Evolutionary conservation across 2,329 filamentous ascomycete species (phyloP), one percentile per base, ranked within the genome.

Genomic region (Neofusicoccum umdonicola): DNA sequence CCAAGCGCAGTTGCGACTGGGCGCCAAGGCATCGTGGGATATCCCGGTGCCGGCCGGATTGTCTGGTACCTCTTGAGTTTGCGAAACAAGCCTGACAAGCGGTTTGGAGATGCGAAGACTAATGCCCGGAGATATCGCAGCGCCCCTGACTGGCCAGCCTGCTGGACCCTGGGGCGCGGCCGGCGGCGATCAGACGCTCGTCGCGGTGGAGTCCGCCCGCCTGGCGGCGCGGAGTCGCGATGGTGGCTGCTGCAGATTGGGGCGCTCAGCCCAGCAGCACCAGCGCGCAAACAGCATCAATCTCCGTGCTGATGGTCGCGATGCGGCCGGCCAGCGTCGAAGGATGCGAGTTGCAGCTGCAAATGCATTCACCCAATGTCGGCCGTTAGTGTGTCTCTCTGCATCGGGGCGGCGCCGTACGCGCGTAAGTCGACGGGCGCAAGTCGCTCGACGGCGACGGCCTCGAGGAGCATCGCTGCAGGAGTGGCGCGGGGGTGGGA

Each of bases 101-200:
- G 22, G 52, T 56, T 56, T 56, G 39, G 52, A 56, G 39, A 56
- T 56, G 52, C 37, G 52, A 56, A 42, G 19, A 41, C 37, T 56
- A 56, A 56, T 56, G 19, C 8, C 2, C 52, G 52, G 52, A 9
- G 52, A 56, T 56, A 56, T 56, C 37, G 37, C 52, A 15, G 19
- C 19, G 3, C 12, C 35, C 12, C 52, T 42, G 35, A 56, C 37
- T 56, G 52, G 52, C 35, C 34, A 13, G 17, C 11, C 35, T 54
- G 50, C 50, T 42, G 51, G 51, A 41, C 51, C 51, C 51, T 56
- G 51, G 51, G 51, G 19, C n/a, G 13, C 35, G 17, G 51, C 51
- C 51, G 35, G 9, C 51, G 51, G 51, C 51, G 51, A 52, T 52
- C 50, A 17, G 2, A 19, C 34, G 12, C 5, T n/a, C 13, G 19